A percentile compares a stretch with the other conserved stretches of the same genome.
Evolutionary conservation across 306 rosid species (phyloP).

Genomic region (Cucurbita ficifolia): DNA sequence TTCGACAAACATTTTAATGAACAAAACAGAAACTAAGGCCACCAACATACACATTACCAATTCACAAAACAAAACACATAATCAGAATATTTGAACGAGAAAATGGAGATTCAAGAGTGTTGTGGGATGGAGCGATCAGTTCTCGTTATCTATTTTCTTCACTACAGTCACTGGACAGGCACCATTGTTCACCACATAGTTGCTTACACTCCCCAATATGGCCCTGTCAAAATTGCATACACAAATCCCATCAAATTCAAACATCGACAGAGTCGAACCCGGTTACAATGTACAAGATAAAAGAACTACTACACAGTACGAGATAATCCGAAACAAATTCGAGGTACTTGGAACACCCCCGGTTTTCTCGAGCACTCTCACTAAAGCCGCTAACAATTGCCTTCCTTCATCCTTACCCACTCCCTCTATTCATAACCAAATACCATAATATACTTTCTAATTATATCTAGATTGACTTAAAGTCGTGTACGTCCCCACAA

Average conservation of each 20-base stretch:
- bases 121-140: not conserved
- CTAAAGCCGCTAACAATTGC: too few relatives aligned
- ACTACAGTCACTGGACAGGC: conserved; percentile 69
- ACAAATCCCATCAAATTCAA: conserved; percentile 12
- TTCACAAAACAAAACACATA: not conserved
- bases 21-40: not conserved
- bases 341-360: too few relatives aligned
- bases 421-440: too few relatives aligned
- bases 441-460: not conserved
- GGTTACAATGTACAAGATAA: too few relatives aligned
- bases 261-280: not conserved
- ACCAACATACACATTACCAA: not conserved
- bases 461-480: not conserved
- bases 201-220: conserved; percentile 82
- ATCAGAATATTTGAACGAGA: not conserved
- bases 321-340: too few relatives aligned
- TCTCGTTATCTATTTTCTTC: conserved; percentile 18
- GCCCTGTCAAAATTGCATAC: conserved; percentile 30
- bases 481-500: not conserved
- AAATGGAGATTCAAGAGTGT: not conserved
- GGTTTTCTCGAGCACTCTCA: too few relatives aligned
- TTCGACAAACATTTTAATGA: not conserved
- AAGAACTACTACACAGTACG: too few relatives aligned
- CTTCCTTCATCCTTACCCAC: too few relatives aligned
- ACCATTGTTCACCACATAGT: conserved; percentile 55